Base-by-base conservation (phyloP, 2,329 filamentous ascomycete species). In the Aspergillus bombycis region DNA sequence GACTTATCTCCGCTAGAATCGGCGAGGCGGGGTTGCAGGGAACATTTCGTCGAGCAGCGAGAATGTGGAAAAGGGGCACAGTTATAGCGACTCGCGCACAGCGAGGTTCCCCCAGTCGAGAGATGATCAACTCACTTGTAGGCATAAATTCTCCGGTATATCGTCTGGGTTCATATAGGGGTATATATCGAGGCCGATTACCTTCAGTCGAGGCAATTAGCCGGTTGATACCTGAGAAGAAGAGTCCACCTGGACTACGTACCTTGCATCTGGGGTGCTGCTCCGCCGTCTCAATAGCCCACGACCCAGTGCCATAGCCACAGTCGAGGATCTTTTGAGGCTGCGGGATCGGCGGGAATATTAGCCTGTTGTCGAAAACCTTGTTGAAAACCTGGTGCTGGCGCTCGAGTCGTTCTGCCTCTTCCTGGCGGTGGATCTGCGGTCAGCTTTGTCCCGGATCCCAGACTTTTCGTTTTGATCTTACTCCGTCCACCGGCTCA, bases 171-270 rank as follows among this genome's bases (percentile, higher is more conserved):
- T 84, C 83, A 89, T 88, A 70, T 89, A 86, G 30, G 90, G 89
- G 70, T 88, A 89, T 66, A 92, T 86, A 72, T 93, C 91, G 71
- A 92, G 83, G 11, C 88, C 90, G 67, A 89, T 82, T 11, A 92
- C 88, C 90, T 92, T 43, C 38, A 38, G 36, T 60, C 36, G 57
- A 36, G 34, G 58, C n/a, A 16, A 54, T 75, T 61, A 76, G 68
- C 46, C 38, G 50, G 48, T 30, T 53, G 32, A 8, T 53, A 11
- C 26, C 53, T 38, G 36, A 52, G 54, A 56, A 73, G n/a, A 4
- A 3, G 19, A n/a, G 12, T n/a, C 9, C 21, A 16, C 45, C 12
- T 34, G 26, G 23, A 28, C 52, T 41, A 57, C 81, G 71, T 73
- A 91, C 90, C 81, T 91, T 85, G 72, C 87, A 89, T 65, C 82